Conservation (phyloP, 768 basidiomycete species). For the Grammothele lineata region DNA sequence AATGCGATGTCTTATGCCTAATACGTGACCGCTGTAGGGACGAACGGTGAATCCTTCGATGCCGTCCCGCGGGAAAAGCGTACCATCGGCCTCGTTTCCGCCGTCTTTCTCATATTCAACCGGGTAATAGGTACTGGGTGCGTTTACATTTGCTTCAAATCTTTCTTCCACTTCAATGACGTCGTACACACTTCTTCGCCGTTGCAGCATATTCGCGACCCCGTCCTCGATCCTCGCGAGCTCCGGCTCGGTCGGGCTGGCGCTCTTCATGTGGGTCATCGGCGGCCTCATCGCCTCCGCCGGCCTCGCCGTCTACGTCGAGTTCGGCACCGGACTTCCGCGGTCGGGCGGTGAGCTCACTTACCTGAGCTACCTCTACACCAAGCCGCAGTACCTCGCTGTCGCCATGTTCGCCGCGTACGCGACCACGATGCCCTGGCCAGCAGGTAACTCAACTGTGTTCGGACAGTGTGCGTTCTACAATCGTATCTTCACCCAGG, state of each 20-base stretch:
- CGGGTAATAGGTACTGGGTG: too few species aligned
- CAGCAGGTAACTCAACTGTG: constrained; percentile 52
- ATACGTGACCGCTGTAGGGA: too few species aligned
- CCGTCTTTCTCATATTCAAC: too few species aligned
- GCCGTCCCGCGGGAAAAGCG: too few species aligned
- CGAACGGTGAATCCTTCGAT: too few species aligned
- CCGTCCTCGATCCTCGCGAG: constrained; percentile 23
- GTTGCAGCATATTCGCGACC: constrained; percentile 28
- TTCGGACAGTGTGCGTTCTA: constrained; percentile 76
- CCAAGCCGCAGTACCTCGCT: constrained; percentile 51
- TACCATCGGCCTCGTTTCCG: too few species aligned
- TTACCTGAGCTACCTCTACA: constrained; percentile 62
- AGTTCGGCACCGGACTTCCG: constrained; percentile 17
- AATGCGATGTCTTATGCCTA: too few species aligned
- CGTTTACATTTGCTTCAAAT: too few species aligned
- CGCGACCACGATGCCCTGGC: constrained; percentile 45
- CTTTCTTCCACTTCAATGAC: too few species aligned
- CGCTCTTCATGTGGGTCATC: constrained; percentile 26
- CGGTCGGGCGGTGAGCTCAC: constrained; percentile 65
- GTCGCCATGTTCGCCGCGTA: constrained; percentile 54
- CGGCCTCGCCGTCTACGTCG: constrained; percentile 12
- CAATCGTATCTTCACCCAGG: too few species aligned
- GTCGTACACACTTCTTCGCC: too few species aligned
- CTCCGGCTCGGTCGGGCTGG: constrained; percentile 24
- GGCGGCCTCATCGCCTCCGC: constrained; percentile 21